Base-by-base conservation (phyloP, 495 filamentous ascomycete species). In the Trichoderma gamsii region DNA sequence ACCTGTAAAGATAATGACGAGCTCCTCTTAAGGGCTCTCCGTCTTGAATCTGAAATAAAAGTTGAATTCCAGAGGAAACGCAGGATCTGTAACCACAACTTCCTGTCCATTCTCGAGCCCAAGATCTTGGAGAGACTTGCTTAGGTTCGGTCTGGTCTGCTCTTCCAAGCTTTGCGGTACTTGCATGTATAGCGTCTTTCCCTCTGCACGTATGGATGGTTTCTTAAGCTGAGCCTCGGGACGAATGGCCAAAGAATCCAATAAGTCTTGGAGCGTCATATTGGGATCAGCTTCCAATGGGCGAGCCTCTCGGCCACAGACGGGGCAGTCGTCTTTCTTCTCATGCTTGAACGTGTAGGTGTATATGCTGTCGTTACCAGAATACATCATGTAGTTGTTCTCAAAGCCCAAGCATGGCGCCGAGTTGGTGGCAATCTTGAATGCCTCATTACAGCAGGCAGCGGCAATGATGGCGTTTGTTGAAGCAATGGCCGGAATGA, bases 361-460 rank as follows among this genome's bases (percentile, higher is more conserved):
- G 80, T 97, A 99, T 65, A 98, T 86, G 70, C 90, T 85, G 72
- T 95, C 93, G 75, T 99, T 92, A 46, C 96, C 96, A 38, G 89
- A 96, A 78, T 98, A 99, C 92, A 97, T 96, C 93, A 98, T 98
- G 77, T 99, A 99, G 75, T 96, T 99, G 70, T 91, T 87, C 52
- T 81, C 76, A 64, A 77, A 73, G 18, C 83, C 84, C 0, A 98
- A 84, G 68, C 84, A 89, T 0, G 95, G 92, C 63, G 93, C 94
- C 67, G 86, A 86, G 59, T 81, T 85, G 49, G 92, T 96, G 32
- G 88, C 88, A 71, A 99, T 92, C 80, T 99, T 99, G 78, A 97
- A 84, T 12, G 93, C 94, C 79, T 99, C 96, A 64, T 97, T 98
- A 73, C 95, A 98, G 73, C 93, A 97, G 49, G 88, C 88, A 3